Evolutionary conservation across 2,329 filamentous ascomycete species (phyloP), one percentile per base, ranked within the genome.

Genomic region (Alternaria infectoria): DNA sequence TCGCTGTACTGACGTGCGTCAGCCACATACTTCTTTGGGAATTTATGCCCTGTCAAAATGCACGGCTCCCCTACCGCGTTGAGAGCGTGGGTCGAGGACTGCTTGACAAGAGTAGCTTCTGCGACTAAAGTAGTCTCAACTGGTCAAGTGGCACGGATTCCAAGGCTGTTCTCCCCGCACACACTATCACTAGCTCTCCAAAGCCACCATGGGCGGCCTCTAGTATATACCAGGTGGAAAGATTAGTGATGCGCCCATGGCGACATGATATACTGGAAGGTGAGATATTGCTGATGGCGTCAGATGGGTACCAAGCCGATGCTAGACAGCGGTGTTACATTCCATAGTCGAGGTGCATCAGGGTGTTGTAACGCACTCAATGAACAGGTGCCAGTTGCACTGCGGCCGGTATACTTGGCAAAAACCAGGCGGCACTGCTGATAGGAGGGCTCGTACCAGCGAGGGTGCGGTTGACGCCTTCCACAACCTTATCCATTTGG

Each of bases 401-500:
- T 58, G 64, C 71, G 69, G 51, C 32, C 12, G 57, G 45, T 46
- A 55, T 54, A 52, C 62, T 59, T 60, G 36, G 65, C 56, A 30
- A 57, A 57, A 63, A 61, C 47, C 28, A 49, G 44, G 64, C 45
- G 21, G 25, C 32, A 54, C 49, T 19, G 19, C 40, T 51, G 62
- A 55, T 54, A 54, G 70, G 71, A 36, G 56, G 46, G 50, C 54
- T 54, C 30, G 65, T 54, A 57, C 67, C 66, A 67, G 61, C 51
- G 59, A 62, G 68, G 61, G 68, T 73, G 69, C 54, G 57, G 73
- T 72, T 74, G 72, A 73, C 69, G 73, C 69, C 68, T 65, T 62
- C 49, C 56, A 64, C 67, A 78, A 74, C 75, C 74, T 79, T 77
- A 78, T 75, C 76, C 76, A 74, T 69, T 61, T 64, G 43, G 25